A percentile compares a stretch with the other conserved stretches of the same genome.
Conservation (phyloP, 1,139 yeast genomes). For the Magnusiomyces ingens region DNA sequence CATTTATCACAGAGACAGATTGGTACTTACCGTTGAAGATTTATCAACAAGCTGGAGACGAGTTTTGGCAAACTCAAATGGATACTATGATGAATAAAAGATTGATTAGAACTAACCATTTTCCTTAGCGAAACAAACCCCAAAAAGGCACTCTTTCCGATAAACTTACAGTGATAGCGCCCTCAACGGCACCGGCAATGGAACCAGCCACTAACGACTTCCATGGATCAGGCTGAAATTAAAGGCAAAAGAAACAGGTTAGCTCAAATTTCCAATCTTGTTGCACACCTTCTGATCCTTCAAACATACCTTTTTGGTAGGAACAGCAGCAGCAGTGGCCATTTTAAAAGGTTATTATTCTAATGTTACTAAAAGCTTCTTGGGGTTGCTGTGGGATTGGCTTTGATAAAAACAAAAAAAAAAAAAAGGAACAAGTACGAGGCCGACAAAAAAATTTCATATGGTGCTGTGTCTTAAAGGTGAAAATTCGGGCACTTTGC, state of each 20-base stretch:
- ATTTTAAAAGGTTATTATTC: neutral
- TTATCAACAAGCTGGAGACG: conserved; percentile 79
- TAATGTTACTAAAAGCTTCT: neutral
- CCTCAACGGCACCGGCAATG: conserved; percentile 90
- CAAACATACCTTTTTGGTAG: conserved; percentile 1
- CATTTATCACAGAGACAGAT: neutral
- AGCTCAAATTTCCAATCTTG: neutral
- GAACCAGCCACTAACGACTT: conserved; percentile 91
- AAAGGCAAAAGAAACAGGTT: neutral
- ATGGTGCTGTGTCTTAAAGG: neutral
- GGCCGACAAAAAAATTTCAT: neutral
- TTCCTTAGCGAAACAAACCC: neutral
- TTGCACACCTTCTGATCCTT: neutral
- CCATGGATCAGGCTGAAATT: conserved; percentile 34
- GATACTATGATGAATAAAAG: conserved; percentile 41
- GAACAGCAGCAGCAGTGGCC: neutral
- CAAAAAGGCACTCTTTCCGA: too few relatives aligned
- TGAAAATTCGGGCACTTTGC: neutral
- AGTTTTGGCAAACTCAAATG: conserved; percentile 95
- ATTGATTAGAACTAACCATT: neutral
- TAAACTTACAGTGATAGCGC: conserved; percentile 51
- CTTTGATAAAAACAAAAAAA: neutral
- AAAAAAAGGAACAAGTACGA: neutral
- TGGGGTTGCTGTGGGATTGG: neutral
- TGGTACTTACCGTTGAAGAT: conserved; percentile 39